phyloP scores from a whole-genome alignment of 78 protist species.

The Guillardia theta region DNA sequence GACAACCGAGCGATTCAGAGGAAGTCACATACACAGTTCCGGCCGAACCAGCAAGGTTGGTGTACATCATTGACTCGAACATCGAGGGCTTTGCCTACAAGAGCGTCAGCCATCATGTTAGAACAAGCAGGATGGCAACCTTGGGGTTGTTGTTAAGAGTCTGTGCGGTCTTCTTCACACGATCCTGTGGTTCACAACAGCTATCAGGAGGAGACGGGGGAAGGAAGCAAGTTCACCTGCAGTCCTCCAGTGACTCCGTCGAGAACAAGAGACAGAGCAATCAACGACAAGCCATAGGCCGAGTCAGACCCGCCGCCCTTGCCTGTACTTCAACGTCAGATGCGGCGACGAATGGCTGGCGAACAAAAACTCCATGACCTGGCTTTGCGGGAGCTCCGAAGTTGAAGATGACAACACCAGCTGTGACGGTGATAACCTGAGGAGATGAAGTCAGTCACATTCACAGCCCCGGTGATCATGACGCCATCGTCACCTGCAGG shows the following conservation, averaged over 20 bases:
- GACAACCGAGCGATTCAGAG: no score
- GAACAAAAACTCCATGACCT: no score
- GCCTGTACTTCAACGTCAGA: no score
- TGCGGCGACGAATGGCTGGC: no score
- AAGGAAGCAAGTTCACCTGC: not conserved
- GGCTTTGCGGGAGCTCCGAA: not conserved
- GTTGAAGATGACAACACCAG: not conserved
- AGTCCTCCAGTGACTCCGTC: not conserved
- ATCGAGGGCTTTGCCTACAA: not conserved
- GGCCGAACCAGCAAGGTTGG: not conserved
- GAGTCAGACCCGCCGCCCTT: constrained; percentile 16
- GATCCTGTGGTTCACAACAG: not conserved
- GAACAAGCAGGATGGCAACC: no score
- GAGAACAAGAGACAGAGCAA: not conserved
- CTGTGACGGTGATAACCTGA: not conserved
- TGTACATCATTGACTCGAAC: not conserved
- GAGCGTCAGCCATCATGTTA: no score
- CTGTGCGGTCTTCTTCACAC: not conserved
- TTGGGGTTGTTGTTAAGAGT: no score
- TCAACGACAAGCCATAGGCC: not conserved
- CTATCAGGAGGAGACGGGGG: not conserved
- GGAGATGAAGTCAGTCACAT: no score
- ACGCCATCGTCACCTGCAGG: not conserved
- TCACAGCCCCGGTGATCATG: no score
- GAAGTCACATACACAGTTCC: not conserved